A percentile compares a stretch with the other conserved stretches of the same genome.
phyloP scores from a whole-genome alignment of 2,329 filamentous ascomycete species.

The Stachybotrys chartarum region DNA sequence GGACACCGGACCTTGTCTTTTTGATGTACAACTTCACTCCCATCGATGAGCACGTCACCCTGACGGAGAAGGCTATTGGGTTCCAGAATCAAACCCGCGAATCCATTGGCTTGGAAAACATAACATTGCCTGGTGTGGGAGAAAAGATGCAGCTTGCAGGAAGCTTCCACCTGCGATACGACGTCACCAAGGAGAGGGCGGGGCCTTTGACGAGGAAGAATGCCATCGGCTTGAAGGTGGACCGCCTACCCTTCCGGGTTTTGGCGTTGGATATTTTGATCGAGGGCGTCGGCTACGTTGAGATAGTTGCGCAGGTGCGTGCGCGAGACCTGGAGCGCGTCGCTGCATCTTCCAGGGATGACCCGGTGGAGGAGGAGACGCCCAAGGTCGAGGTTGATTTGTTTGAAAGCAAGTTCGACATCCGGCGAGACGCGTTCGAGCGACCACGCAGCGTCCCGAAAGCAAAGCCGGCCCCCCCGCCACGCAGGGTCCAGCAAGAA shows the following conservation, averaged over 20 bases:
- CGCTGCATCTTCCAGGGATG: conserved; percentile 6
- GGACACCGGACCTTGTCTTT: conserved; percentile 52
- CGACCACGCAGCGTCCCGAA: not conserved
- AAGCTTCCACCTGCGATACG: conserved; percentile 65
- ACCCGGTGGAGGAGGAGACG: conserved; percentile 8
- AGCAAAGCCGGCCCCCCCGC: conserved; percentile 2
- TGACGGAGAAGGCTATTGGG: conserved; percentile 69
- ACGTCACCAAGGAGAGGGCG: conserved; percentile 74
- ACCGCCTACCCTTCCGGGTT: conserved; percentile 71
- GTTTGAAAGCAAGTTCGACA: conserved; percentile 16
- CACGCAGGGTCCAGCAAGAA: conserved; percentile 5
- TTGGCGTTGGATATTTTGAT: conserved; percentile 79
- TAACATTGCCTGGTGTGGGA: conserved; percentile 52
- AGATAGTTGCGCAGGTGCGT: conserved; percentile 76
- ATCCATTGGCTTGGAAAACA: conserved; percentile 51
- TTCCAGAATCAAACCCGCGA: conserved; percentile 60
- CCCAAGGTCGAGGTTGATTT: conserved; percentile 7
- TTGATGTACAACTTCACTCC: conserved; percentile 85
- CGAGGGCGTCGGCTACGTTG: conserved; percentile 90
- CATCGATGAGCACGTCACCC: conserved; percentile 67
- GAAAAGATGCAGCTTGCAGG: conserved; percentile 63
- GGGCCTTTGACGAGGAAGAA: conserved; percentile 62
- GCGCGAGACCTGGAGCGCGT: conserved; percentile 34
- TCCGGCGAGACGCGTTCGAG: conserved; percentile 12
- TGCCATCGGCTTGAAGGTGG: conserved; percentile 56